A percentile compares a stretch with the other conserved stretches of the same genome.
Evolutionary conservation across 768 basidiomycete genomes (phyloP).

Genomic region (Phanerodontia chrysosporium): DNA sequence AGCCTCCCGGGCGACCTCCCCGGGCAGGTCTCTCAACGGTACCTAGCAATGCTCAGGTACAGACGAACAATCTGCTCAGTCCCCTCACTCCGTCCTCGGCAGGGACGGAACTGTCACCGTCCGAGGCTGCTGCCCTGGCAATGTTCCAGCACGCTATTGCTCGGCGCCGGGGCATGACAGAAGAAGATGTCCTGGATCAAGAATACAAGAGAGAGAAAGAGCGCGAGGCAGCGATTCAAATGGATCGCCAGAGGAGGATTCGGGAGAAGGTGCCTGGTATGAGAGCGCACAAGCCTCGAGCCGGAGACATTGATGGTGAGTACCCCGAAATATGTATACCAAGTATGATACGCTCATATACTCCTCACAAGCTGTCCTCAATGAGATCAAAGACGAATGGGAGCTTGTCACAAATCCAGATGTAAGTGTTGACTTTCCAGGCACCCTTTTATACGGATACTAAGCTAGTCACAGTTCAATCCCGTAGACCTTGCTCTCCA

Average conservation of each 20-base stretch:
- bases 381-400: constrained; percentile 88
- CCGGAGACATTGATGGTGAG: constrained; percentile 85
- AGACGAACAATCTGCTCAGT: constrained; percentile 6
- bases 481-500: constrained; percentile 90
- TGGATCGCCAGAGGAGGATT: constrained; percentile 63
- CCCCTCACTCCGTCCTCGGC: constrained; percentile 14
- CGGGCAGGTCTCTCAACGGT: constrained; percentile 21
- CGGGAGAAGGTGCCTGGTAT: constrained; percentile 63
- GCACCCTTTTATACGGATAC: constrained; percentile 13
- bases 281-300: constrained; percentile 47
- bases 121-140: constrained; percentile 50
- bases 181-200: constrained; percentile 49
- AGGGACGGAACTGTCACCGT: constrained; percentile 22
- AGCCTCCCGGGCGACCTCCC: constrained; percentile 28
- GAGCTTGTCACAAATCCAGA: constrained; percentile 81
- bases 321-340: constrained; percentile 2
- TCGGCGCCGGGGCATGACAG: constrained; percentile 47
- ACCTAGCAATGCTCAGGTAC: constrained; percentile 7
- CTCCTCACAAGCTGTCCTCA: constrained; percentile 59
- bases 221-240: constrained; percentile 60
- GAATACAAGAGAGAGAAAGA: constrained; percentile 57
- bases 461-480: constrained; percentile 62
- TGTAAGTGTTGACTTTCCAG: constrained; percentile 38
- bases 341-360: neutral
- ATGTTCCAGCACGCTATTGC: constrained; percentile 67